These are phyloP conservation scores for Trametes punicea DNA, from an alignment of 768 basidiomycete species.

Conservation along the genomic window DNA sequence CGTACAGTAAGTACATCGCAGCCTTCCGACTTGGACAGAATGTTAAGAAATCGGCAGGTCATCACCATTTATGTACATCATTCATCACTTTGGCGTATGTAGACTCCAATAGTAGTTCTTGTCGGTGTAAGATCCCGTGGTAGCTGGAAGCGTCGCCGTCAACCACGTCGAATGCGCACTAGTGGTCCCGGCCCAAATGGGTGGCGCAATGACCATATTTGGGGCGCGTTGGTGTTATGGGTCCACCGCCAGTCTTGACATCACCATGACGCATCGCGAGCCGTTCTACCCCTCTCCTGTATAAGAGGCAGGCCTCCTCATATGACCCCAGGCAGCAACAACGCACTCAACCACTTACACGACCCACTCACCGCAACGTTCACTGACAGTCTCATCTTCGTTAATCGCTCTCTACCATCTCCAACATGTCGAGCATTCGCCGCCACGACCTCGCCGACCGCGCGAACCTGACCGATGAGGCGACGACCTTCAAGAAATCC, in stretches of 20 bases:
- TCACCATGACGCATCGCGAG: slow-evolving; percentile 14
- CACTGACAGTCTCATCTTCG: neutral
- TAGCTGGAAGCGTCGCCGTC: neutral
- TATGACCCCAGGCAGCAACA: neutral
- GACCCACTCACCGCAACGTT: neutral
- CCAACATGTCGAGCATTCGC: slow-evolving; percentile 11
- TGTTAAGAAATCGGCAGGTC: too few species aligned
- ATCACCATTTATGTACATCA: too few species aligned
- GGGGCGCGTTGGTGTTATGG: neutral
- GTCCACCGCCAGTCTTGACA: slow-evolving; percentile 9
- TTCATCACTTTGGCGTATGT: too few species aligned
- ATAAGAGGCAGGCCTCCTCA: neutral
- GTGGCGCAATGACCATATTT: slow-evolving; percentile 9
- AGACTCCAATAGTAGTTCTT: too few species aligned
- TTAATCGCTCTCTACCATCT: neutral
- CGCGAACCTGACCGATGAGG: slow-evolving; percentile 11
- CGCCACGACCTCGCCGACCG: slow-evolving; percentile 10
- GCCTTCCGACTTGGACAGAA: too few species aligned
- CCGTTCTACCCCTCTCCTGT: neutral
- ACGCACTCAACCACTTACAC: neutral
- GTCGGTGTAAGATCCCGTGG: too few species aligned
- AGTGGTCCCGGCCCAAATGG: neutral
- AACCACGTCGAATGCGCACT: neutral
- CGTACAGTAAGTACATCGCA: too few species aligned
- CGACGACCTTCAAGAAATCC: slow-evolving; percentile 28